Conservation (phyloP, 2,329 filamentous ascomycete species). For the Aureobasidium sp. region DNA sequence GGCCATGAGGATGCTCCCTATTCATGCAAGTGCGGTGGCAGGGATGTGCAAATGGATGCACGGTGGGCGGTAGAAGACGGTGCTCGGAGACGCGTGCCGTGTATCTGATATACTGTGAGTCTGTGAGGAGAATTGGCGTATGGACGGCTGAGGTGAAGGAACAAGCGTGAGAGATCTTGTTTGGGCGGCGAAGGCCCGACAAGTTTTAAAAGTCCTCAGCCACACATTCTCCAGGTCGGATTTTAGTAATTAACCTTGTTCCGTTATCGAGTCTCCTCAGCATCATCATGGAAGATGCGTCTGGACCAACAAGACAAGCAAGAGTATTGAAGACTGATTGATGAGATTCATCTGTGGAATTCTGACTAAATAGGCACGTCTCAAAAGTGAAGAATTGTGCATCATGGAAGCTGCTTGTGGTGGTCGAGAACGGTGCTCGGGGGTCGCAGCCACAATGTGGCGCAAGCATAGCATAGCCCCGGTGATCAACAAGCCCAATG, state of each 20-base stretch:
- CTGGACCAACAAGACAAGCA: no score
- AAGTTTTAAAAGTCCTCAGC: background rate
- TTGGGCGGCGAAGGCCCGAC: background rate
- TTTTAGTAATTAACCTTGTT: background rate
- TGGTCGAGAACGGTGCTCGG: background rate
- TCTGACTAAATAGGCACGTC: background rate
- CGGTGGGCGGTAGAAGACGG: background rate
- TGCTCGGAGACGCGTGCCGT: background rate
- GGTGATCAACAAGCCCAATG: background rate
- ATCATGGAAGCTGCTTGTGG: no score
- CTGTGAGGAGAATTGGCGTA: background rate
- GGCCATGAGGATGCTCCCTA: background rate
- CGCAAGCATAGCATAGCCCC: constrained; percentile 2
- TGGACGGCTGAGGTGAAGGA: background rate
- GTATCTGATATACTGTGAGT: background rate
- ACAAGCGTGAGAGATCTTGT: background rate
- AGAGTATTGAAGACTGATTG: no score
- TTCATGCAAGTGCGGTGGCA: constrained; percentile 6
- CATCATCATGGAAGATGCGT: no score
- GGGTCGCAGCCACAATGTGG: background rate
- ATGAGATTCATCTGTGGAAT: no score
- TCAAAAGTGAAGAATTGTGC: background rate
- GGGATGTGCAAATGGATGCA: background rate
- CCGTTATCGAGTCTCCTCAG: background rate
- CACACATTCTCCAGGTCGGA: background rate